Evolutionary conservation across 108 stramenopile genomes (phyloP), one percentile per base, ranked within the genome.

Genomic region (Cyclostephanos invisitatus): DNA sequence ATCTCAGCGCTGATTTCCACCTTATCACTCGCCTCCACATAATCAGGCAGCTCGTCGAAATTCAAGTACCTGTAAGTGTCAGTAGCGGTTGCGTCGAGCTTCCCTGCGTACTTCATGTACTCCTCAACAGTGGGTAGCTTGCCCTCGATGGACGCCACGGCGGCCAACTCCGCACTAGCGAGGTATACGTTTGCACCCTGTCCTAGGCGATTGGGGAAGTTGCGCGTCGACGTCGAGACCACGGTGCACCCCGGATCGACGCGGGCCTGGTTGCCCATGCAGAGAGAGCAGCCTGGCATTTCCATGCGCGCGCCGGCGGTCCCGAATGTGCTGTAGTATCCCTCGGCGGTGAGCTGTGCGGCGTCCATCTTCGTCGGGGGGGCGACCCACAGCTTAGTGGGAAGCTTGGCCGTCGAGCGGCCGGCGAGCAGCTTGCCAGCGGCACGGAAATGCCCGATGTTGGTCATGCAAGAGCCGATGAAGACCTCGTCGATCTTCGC

Each of bases 191-290:
- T 92, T 7, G 97, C 90, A 22, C 97, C 97, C 83, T 96, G 94
- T 78, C 97, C 97, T 46, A 97, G 81, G 64, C 97, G 93, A 84
- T 97, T 97, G 68, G 97, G 97, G 87, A 97, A 97, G 86, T 97
- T 97, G 40, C 97, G 84, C 15, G 97, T 97, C 55, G 91, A 92
- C 62, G 97, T 97, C 12, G 93, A 94, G 53, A 97, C 95, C 53
- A 94, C 93, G 9, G 95, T 94, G 63, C 88, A 92, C 49, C 90
- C 86, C 40, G 96, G 95, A 55, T 83, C 92, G 44, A 97, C 97
- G 62, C 97, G 94, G 27, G 97, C 97, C 84, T 97, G 97, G 80
- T 97, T 97, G 66, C 97, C 97, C 97, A 97, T 97, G 84, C 97
- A 97, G 64, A 97, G 86, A 56, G 85, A 86, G 86, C 97, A 97